Conservation (phyloP, 257 asterid species). For the Handroanthus guayacan region DNA sequence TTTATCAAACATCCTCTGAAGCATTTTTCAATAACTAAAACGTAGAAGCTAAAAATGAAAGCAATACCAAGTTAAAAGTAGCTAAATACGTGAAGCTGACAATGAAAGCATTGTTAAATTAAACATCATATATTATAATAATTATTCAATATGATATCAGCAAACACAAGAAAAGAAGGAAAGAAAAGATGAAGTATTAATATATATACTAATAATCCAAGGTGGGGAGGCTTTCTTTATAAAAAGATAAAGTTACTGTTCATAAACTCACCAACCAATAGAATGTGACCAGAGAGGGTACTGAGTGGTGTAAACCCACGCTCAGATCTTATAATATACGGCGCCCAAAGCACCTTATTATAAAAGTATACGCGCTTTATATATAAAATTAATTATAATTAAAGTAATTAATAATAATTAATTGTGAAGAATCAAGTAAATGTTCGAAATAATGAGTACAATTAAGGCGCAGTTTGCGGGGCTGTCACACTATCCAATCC, state of each 20-base stretch:
- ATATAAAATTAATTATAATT: not conserved
- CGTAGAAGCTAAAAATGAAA: too few species aligned
- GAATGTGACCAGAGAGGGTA: conserved; percentile 19
- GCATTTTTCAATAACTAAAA: too few species aligned
- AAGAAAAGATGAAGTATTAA: too few species aligned
- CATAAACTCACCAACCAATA: conserved; percentile 26
- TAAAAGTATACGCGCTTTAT: conserved; percentile 13
- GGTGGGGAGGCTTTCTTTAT: not conserved
- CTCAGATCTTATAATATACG: conserved; percentile 27
- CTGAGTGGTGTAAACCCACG: conserved; percentile 37
- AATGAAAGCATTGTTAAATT: too few species aligned
- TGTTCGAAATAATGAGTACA: conserved; percentile 36
- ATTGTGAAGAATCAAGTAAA: conserved; percentile 10
- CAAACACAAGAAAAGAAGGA: too few species aligned
- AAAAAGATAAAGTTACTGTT: conserved; percentile 18
- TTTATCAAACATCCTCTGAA: too few species aligned
- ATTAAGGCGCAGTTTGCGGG: conserved; percentile 33
- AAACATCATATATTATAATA: too few species aligned
- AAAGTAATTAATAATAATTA: not conserved
- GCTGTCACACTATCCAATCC: conserved; percentile 9
- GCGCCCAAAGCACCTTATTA: conserved; percentile 36
- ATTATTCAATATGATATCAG: too few species aligned
- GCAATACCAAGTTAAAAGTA: too few species aligned
- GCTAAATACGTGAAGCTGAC: too few species aligned
- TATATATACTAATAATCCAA: not conserved